Evolutionary conservation across 192 early-diverging fungal species (phyloP), one percentile per base, ranked within the genome.

Genomic region (Backusella westeae): DNA sequence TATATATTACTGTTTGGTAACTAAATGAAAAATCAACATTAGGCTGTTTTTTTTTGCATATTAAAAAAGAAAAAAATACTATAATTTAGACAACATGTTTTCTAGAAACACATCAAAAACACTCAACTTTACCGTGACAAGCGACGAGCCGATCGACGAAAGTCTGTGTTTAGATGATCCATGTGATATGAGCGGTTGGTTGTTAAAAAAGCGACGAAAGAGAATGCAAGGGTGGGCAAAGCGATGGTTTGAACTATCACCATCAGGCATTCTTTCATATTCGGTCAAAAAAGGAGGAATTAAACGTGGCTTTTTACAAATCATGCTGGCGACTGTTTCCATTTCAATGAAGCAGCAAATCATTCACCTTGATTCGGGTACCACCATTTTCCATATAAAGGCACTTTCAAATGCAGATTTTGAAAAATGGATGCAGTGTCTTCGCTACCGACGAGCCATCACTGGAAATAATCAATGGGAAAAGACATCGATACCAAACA

Each of bases 361-460:
- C 32, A 94, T 98, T 74, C 91, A 93, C 75, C 89, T 98, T 19
- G 95, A 98, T 71, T 91, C 95, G n/a, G 96, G 94, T 67, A 89
- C 94, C 23, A 88, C 85, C 41, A 87, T 95, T 9, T 89, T 91
- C 69, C 96, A 98, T 83, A 86, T 98, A 73, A 96, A 96, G 74
- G 90, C 93, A 0, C 80, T 91, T 34, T 89, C 87, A 0, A 71
- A 73, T 7, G 83, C 87, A 19, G 93, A 94, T 32, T 97, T 93
- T 82, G 85, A 88, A 26, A 85, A 78, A 17, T 97, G 95, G 95
- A 89, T 84, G 21, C 56, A 63, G 12, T 63, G 56, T 63, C 56
- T 63, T 29, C 56, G 56, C 8, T 29, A 63, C 23, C 21, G 56
- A 9, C 56, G 56, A 63, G 56, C 56, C 21, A 63, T 29, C 12